Percentiles rank a stretch among this genome's conserved stretches.
Conservation (phyloP, 176 grass and related monocot genomes). For the Melocanna baccifera region DNA sequence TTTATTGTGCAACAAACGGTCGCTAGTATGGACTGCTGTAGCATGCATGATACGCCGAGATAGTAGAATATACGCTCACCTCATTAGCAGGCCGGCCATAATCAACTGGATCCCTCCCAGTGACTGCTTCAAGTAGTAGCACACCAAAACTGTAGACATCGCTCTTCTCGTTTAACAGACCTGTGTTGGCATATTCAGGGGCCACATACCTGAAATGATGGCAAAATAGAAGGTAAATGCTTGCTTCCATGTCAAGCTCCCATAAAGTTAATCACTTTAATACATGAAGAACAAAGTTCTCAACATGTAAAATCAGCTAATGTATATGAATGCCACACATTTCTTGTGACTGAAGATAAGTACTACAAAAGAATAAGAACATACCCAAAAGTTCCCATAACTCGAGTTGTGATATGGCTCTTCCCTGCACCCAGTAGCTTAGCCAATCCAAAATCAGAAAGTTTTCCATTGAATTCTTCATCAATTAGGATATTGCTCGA, state of each 20-base stretch:
- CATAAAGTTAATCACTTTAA: background rate
- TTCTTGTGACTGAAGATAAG: background rate
- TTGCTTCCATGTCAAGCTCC: background rate
- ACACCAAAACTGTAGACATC: conserved; percentile 81
- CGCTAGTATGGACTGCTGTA: background rate
- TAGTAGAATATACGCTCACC: conserved; percentile 32
- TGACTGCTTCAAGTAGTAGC: conserved; percentile 65
- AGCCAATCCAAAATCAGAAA: conserved; percentile 86
- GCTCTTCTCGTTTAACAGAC: conserved; percentile 76
- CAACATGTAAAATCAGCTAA: background rate
- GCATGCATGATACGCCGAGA: background rate
- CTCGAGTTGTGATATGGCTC: conserved; percentile 79
- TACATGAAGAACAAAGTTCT: background rate
- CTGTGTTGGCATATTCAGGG: conserved; percentile 78
- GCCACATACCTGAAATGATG: conserved; percentile 66
- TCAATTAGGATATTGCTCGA: conserved; percentile 88
- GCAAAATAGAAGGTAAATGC: background rate
- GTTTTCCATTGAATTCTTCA: conserved; percentile 83
- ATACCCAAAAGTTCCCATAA: conserved; percentile 94
- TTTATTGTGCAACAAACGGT: background rate
- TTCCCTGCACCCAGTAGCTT: conserved; percentile 82
- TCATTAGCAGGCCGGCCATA: conserved; percentile 68
- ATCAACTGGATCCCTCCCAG: conserved; percentile 77
- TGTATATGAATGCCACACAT: background rate
- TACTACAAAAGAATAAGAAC: background rate